Conservation (phyloP, 257 asterid species). For the Penstemon newberryi region DNA sequence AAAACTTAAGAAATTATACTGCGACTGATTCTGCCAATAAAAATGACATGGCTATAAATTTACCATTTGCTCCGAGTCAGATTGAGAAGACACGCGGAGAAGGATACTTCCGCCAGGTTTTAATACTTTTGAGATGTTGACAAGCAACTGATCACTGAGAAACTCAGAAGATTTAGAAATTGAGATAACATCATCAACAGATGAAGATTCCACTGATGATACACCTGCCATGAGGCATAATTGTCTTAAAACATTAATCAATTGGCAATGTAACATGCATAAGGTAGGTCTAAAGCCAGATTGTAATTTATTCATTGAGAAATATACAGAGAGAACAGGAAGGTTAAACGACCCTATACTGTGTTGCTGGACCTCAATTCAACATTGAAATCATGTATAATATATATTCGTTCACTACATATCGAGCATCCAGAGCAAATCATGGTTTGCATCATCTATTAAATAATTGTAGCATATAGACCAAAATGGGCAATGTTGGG, state of each 20-base stretch:
- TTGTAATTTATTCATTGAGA: not conserved
- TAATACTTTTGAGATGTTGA: slow-evolving; percentile 50
- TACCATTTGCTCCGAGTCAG: slow-evolving; percentile 42
- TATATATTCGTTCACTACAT: not conserved
- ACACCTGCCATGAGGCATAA: slow-evolving; percentile 46
- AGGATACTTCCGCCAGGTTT: slow-evolving; percentile 70
- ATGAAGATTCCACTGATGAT: slow-evolving; percentile 50
- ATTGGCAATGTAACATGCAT: not conserved
- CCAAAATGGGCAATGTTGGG: too few relatives aligned
- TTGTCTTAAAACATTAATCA: slow-evolving; percentile 6
- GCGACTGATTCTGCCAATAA: not conserved
- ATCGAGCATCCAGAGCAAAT: not conserved
- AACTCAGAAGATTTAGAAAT: slow-evolving; percentile 54
- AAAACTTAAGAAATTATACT: not conserved
- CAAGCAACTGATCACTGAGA: slow-evolving; percentile 50
- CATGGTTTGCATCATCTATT: not conserved
- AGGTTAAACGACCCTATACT: not conserved
- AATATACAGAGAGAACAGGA: not conserved
- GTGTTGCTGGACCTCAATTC: not conserved
- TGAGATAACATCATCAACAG: slow-evolving; percentile 47
- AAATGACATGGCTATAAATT: not conserved
- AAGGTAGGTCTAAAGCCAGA: too few relatives aligned
- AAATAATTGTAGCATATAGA: not conserved
- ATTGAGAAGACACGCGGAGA: slow-evolving; percentile 43
- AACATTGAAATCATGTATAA: not conserved